Evolutionary conservation across 345 rosid genomes (phyloP), one percentile per base, ranked within the genome.

Genomic region (Erysimum cheiranthoides): DNA sequence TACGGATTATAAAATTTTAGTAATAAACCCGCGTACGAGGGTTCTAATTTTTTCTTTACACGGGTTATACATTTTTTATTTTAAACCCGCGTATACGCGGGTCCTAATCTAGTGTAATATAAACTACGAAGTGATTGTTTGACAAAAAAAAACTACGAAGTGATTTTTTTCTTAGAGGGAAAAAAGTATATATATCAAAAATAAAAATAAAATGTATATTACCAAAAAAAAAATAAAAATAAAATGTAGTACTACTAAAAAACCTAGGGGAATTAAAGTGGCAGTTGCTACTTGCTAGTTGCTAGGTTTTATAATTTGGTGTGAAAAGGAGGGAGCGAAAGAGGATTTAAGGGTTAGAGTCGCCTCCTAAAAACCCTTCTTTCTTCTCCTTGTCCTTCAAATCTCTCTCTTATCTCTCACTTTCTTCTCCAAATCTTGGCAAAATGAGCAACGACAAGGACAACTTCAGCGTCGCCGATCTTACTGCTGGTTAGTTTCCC

Each of bases 401-500:
- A n/a, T 65, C 25, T 38, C 39, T 58, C 8, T 16, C 39, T 45
- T 43, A 43, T 31, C 56, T 66, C 67, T 45, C 39, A 11, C 53
- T 13, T 8, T 74, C 73, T 32, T 61, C 68, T 42, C 30, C 53
- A 25, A 7, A 3, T 30, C 71, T 30, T 54, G 12, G 34, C 36
- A 72, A 69, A 74, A 89, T 88, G 97, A 84, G 89, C 80, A 79
- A 62, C 77, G 87, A 85, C 70, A 87, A 83, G 53, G 88, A 77
- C 45, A 89, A 66, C 85, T 81, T 91, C 87, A 81, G 21, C 81
- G 77, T 91, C 86, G 63, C 91, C 58, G 91, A 86, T 83, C 96
- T 93, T 73, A 70, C 79, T 43, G 81, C 88, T 4, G 88, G 96
- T 93, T 57, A 60, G 21, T 21, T 0, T 42, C 3, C 32, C 3